Base-by-base conservation (phyloP, 106 monocot species). In the Allium sativum region DNA sequence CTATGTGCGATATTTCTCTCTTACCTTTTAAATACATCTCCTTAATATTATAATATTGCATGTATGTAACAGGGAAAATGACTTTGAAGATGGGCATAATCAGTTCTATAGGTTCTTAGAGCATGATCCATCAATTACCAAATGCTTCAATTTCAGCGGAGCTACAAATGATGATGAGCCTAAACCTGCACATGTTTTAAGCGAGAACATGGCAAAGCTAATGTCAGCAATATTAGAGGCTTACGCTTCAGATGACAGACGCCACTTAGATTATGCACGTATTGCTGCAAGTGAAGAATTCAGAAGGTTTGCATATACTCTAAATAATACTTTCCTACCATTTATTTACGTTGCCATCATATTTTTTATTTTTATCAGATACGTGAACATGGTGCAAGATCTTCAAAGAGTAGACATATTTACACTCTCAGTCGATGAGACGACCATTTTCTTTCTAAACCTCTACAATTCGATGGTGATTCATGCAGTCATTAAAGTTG, bases 381-480 rank as follows among this genome's bases (percentile, higher is more conserved):
- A 92, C 53, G 79, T 73, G 9, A 90, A 91, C 51, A 16, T 82
- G 46, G 75, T 80, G 16, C 74, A 77, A 61, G 90, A 96, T 13
- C 79, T 96, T 19, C 95, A 96, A 56, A 72, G 95, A 14, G 72
- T 90, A 0, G 87, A 96, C 69, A 21, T 96, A 13, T 84, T 74
- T 42, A 18, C 61, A 3, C 70, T 96, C 42, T 76, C 82, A 7
- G 58, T 52, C 0, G 84, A 79, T 7, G 87, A 87, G 70, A 72
- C 55, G 58, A 67, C 75, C 48, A 75, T 82, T 45, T 96, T 96
- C 75, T 96, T 96, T 72, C 44, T 96, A 60, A 96, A 96, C 68
- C 72, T 96, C 8, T 79, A 90, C 90, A 96, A 96, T 43, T 87
- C 95, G 9, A 96, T 96, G 95, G 95, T 80, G 45, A 78, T 96